Conservation (phyloP, 2,329 filamentous ascomycete species). For the Aspergillus pseudoglaucus region DNA sequence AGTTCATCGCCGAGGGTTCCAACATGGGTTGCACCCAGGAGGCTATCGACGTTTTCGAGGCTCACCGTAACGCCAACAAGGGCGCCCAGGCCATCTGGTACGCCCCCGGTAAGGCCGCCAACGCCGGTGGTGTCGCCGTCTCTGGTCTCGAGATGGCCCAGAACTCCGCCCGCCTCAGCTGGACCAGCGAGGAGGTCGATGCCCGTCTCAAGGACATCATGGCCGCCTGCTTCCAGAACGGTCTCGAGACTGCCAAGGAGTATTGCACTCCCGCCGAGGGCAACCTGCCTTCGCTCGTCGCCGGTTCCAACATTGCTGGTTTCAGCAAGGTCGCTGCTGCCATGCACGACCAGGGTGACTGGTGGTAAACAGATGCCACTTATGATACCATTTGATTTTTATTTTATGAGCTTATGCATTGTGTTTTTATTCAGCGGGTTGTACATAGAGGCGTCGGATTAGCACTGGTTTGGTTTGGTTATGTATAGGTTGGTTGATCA, state of each 20-base stretch:
- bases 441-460: conserved; percentile 29
- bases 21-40: conserved; percentile 99
- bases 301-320: conserved; percentile 93
- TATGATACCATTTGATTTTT: conserved; percentile 13
- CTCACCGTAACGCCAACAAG: conserved; percentile 59
- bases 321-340: conserved; percentile 93
- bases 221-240: conserved; percentile 87
- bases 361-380: conserved; percentile 52
- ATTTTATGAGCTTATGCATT: conserved; percentile 16
- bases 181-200: conserved; percentile 88
- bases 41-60: conserved; percentile 89
- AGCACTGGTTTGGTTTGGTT: conserved; percentile 2
- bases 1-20: conserved; percentile 90
- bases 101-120: conserved; percentile 92
- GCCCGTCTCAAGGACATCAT: conserved; percentile 87
- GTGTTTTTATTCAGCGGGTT: conserved; percentile 18
- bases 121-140: conserved; percentile 94
- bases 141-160: conserved; percentile 98
- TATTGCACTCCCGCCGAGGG: conserved; percentile 74
- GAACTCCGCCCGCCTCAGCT: conserved; percentile 81
- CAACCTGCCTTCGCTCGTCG: conserved; percentile 82
- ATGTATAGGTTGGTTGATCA: background rate
- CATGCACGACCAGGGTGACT: conserved; percentile 96
- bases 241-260: conserved; percentile 79
- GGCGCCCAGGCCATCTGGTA: conserved; percentile 77